Evolutionary conservation across 1,139 yeast genomes (phyloP).

Genomic region (Blastobotrys indianensis): DNA sequence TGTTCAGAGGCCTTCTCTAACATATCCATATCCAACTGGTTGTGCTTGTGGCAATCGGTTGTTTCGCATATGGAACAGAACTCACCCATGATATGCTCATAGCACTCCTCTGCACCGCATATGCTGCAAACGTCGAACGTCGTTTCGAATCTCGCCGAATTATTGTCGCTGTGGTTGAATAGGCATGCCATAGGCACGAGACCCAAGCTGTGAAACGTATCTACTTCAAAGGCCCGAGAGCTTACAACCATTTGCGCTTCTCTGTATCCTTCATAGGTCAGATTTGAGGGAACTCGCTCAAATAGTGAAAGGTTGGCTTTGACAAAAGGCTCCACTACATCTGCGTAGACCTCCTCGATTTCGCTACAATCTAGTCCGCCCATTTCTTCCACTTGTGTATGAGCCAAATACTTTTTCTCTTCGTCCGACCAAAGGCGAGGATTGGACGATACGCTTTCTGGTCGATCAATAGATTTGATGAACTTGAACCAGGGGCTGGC

Average conservation of each 20-base stretch:
- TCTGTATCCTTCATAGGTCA: constrained; percentile 29
- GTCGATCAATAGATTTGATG: constrained; percentile 48
- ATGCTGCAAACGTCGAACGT: constrained; percentile 60
- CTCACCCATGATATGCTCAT: constrained; percentile 28
- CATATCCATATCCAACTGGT: constrained; percentile 8
- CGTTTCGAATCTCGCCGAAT: constrained; percentile 69
- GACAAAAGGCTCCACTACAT: constrained; percentile 34
- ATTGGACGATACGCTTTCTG: constrained; percentile 15
- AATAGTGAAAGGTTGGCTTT: constrained; percentile 23
- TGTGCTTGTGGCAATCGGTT: no score
- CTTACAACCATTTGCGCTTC: constrained; percentile 44
- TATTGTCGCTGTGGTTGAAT: constrained; percentile 62
- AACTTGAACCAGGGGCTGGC: constrained; percentile 75
- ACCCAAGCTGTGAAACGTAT: constrained; percentile 63
- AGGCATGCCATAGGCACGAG: constrained; percentile 90
- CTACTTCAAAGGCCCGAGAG: constrained; percentile 77
- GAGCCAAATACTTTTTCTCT: constrained; percentile 45
- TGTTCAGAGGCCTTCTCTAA: no score
- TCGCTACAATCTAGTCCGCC: constrained; percentile 60
- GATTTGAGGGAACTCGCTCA: constrained; percentile 17
- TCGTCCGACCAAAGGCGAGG: constrained; percentile 58
- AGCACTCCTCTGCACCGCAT: constrained; percentile 57
- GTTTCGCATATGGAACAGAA: no score
- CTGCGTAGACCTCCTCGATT: constrained; percentile 47
- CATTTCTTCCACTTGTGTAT: constrained; percentile 62